Percentiles rank a stretch among this genome's conserved stretches.
These are phyloP conservation scores for Suillus variegatus DNA, from an alignment of 768 basidiomycete species.

Conservation along the genomic window DNA sequence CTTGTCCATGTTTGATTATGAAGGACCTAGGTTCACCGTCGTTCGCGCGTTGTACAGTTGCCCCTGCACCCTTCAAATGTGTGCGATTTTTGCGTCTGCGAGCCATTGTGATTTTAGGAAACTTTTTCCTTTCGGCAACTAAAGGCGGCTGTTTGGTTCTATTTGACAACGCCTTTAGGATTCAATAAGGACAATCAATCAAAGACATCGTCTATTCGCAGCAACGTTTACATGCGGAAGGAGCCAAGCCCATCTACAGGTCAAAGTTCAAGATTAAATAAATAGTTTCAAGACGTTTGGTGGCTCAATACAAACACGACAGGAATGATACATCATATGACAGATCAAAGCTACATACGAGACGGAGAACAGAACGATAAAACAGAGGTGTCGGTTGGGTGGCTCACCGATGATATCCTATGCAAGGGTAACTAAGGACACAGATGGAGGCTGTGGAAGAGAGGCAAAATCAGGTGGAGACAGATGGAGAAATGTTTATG, in stretches of 20 bases:
- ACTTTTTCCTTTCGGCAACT: conserved; percentile 1
- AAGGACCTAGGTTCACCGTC: conserved; percentile 81
- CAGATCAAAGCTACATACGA: conserved; percentile 30
- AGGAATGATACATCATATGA: conserved; percentile 30
- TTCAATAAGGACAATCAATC: conserved; percentile 10
- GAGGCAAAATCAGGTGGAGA: background rate
- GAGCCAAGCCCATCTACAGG: conserved; percentile 15
- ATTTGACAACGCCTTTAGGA: conserved; percentile 17
- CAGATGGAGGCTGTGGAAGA: background rate
- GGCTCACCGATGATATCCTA: conserved; percentile 5
- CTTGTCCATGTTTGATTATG: conserved; percentile 94
- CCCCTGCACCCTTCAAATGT: conserved; percentile 64
- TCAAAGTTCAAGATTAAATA: conserved; percentile 9
- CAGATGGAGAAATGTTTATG: conserved; percentile 18
- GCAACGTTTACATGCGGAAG: conserved; percentile 11
- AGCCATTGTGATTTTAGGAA: conserved; percentile 48
- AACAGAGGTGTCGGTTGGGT: conserved; percentile 12
- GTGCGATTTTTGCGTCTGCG: conserved; percentile 80
- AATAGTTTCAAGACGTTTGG: conserved; percentile 8
- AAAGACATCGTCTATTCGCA: background rate
- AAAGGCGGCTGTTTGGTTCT: conserved; percentile 24
- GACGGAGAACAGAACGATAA: conserved; percentile 6
- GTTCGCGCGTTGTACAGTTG: conserved; percentile 31
- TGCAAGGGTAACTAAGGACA: conserved; percentile 10
- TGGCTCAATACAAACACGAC: conserved; percentile 7